A percentile compares a stretch with the other conserved stretches of the same genome.
These are phyloP conservation scores for Fusarium papillatum DNA, from an alignment of 2,329 filamentous ascomycete genomes.

Conservation along the genomic window DNA sequence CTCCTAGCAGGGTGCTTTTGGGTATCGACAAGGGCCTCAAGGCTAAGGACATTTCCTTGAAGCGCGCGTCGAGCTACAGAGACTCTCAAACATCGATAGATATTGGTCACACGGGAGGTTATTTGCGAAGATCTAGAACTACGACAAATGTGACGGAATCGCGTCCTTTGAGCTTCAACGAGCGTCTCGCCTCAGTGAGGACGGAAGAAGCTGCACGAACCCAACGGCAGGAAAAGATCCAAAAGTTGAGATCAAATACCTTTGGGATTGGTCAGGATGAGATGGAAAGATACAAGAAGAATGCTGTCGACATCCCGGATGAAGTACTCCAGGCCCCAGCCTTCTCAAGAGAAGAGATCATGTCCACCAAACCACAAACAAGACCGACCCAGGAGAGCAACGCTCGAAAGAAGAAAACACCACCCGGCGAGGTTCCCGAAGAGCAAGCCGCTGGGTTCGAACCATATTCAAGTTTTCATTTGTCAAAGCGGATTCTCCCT, in stretches of 20 bases:
- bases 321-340: slow-evolving; percentile 61
- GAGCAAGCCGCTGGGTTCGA: slow-evolving; percentile 73
- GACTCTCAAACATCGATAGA: slow-evolving; percentile 34
- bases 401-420: slow-evolving; percentile 29
- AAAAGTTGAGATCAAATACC: slow-evolving; percentile 65
- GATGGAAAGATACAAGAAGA: slow-evolving; percentile 71
- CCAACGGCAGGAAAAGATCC: slow-evolving; percentile 66
- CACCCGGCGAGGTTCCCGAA: slow-evolving; percentile 36
- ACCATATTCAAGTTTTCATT: slow-evolving; percentile 86
- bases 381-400: slow-evolving; percentile 28
- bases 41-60: slow-evolving; percentile 87
- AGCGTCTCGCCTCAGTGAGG: slow-evolving; percentile 82
- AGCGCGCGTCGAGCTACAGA: slow-evolving; percentile 72
- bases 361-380: slow-evolving; percentile 50
- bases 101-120: slow-evolving; percentile 46
- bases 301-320: slow-evolving; percentile 68
- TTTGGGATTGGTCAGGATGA: slow-evolving; percentile 71
- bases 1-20: slow-evolving; percentile 83
- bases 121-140: slow-evolving; percentile 60
- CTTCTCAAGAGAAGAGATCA: slow-evolving; percentile 75
- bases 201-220: slow-evolving; percentile 64
- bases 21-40: slow-evolving; percentile 92
- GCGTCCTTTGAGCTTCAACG: slow-evolving; percentile 79
- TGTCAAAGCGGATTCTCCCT: slow-evolving; percentile 86
- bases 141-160: slow-evolving; percentile 48